phyloP scores from a whole-genome alignment of 306 rosid species.

The Arachis hypogaea region DNA sequence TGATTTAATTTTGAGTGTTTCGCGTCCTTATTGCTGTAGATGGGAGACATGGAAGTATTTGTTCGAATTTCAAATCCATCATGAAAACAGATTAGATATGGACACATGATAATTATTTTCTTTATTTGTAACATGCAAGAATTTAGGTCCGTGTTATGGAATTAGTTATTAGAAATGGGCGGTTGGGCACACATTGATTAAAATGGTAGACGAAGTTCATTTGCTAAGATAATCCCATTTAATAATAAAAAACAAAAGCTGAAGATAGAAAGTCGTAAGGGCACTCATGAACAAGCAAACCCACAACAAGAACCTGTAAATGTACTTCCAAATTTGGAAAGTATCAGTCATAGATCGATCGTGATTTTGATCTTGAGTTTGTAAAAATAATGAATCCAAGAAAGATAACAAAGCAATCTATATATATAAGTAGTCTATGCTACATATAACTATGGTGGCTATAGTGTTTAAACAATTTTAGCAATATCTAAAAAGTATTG shows the following conservation, averaged over 20 bases:
- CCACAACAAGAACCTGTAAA: slow-evolving; percentile 9
- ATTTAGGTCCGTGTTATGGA: slow-evolving; percentile 17
- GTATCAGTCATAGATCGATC: slow-evolving; percentile 10
- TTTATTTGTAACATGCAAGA: slow-evolving; percentile 13
- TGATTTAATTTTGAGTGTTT: too few relatives aligned
- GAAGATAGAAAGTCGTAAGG: slow-evolving; percentile 34
- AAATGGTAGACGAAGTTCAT: neutral
- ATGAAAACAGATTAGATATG: slow-evolving; percentile 26
- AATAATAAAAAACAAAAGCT: slow-evolving; percentile 26
- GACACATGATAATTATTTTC: neutral
- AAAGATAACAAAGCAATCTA: too few relatives aligned
- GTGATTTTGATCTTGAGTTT: slow-evolving; percentile 17
- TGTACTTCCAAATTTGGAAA: slow-evolving; percentile 42
- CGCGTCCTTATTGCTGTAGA: too few relatives aligned
- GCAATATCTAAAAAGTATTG: too few relatives aligned
- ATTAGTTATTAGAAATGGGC: neutral
- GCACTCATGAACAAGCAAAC: neutral
- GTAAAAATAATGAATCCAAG: too few relatives aligned
- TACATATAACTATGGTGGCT: too few relatives aligned
- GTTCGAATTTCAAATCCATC: slow-evolving; percentile 21
- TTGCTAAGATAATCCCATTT: slow-evolving; percentile 33
- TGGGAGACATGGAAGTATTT: neutral
- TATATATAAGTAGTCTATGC: too few relatives aligned
- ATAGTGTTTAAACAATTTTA: too few relatives aligned
- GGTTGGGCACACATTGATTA: neutral